phyloP scores from a whole-genome alignment of 1,139 yeast species.

The Hyphopichia wangnamkhiaoensis region DNA sequence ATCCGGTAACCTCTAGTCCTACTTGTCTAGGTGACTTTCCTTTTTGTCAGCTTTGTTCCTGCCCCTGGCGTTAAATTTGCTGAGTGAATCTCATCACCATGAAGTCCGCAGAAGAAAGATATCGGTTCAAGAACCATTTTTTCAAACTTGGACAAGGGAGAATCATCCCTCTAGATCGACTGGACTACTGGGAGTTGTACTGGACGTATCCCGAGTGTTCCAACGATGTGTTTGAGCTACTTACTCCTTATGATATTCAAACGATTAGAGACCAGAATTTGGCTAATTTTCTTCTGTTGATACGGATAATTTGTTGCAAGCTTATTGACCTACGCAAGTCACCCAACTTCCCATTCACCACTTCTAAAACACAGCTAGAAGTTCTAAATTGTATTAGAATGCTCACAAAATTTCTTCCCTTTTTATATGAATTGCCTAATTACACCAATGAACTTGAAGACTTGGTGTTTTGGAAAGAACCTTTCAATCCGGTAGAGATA shows the following conservation, averaged over 20 bases:
- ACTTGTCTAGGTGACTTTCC: too few species aligned
- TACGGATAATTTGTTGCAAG: conserved; percentile 41
- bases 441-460: conserved; percentile 35
- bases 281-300: conserved; percentile 55
- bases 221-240: conserved; percentile 56
- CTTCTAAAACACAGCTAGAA: not conserved
- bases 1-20: too few species aligned
- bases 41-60: too few species aligned
- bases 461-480: conserved; percentile 33
- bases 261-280: conserved; percentile 59
- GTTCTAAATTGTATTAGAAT: conserved; percentile 62
- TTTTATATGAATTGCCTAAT: conserved; percentile 55
- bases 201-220: conserved; percentile 31
- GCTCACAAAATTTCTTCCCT: conserved; percentile 67
- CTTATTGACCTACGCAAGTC: conserved; percentile 24
- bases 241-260: conserved; percentile 60
- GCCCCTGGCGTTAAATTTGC: not conserved
- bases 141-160: conserved; percentile 61
- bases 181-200: conserved; percentile 52
- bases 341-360: conserved; percentile 22
- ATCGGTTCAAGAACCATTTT: conserved; percentile 61
- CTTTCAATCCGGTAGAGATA: conserved; percentile 25
- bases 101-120: conserved; percentile 74
- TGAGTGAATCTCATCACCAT: conserved; percentile 26
- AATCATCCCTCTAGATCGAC: conserved; percentile 45